Base-by-base conservation (phyloP, 164 flowering plant genomes). In the Umbilicus rupestris region DNA sequence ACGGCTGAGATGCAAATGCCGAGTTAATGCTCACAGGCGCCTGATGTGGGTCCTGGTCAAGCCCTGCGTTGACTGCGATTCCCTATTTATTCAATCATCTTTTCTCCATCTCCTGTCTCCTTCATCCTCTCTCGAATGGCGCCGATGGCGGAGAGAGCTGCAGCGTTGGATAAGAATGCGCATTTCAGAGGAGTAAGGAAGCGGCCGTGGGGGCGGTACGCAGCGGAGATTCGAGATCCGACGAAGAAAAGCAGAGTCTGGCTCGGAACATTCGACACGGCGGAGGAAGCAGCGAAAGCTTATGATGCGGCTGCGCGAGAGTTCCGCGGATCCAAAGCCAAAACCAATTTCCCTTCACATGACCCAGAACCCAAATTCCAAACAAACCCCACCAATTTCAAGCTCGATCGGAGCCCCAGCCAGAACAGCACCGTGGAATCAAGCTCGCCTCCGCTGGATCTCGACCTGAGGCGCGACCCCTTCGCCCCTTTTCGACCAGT, bases 141-240 rank as follows among this genome's bases (percentile, higher is more conserved):
- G n/a, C n/a, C n/a, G n/a, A n/a, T 52, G 9, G 30, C 4, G 33
- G 29, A n/a, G n/a, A n/a, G n/a, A n/a, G n/a, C 12, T 33, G 19
- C 33, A 83, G 79, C 85, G 63, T 68, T 78, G 31, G 28, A 83
- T 12, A 69, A 83, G 0, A 88, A 83, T 39, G 88, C 75, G 1
- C 90, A 84, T 80, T 90, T 83, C 79, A 77, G 95, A 60, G 97
- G 97, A 12, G 97, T 90, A 16, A 52, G 97, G 37, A 88, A 87
- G 86, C 74, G 97, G 67, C 97, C 97, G n/a, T 90, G 97, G 97
- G 95, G 97, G 6, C 74, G 94, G 2, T 90, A 80, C 78, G 94
- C 97, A 0, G 97, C 97, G 1, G 97, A 90, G 71, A 90, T 90
- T 50, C 81, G 97, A 9, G 97, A 90, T 64, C 97, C 97, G 0